phyloP scores from a whole-genome alignment of 345 rosid species.

The Eucalyptus regnans region DNA sequence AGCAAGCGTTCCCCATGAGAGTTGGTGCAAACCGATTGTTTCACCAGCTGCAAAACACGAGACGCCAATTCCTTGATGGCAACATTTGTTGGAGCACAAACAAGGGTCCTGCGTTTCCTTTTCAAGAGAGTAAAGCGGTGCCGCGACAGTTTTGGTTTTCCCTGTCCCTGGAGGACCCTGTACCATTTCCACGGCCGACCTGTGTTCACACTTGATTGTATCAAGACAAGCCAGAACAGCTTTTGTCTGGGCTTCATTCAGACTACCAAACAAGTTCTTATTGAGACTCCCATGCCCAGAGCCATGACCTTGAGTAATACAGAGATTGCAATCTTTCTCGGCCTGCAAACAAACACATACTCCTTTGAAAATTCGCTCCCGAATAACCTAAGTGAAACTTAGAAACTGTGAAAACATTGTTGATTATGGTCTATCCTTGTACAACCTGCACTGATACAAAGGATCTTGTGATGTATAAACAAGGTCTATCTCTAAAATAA shows the following conservation, averaged over 20 bases:
- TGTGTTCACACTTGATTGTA: neutral
- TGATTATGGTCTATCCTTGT: neutral
- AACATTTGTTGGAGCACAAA: constrained; percentile 10
- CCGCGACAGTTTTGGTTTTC: constrained; percentile 2
- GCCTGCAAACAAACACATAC: neutral
- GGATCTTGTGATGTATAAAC: neutral
- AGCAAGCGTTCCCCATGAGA: neutral
- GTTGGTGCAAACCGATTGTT: neutral
- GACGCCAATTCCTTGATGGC: constrained; percentile 7
- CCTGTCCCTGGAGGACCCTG: constrained; percentile 19
- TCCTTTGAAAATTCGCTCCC: neutral
- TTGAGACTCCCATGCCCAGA: neutral
- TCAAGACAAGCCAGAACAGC: neutral
- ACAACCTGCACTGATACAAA: neutral
- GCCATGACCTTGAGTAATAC: neutral
- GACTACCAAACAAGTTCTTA: neutral
- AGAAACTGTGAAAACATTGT: neutral
- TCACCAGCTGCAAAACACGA: constrained; percentile 5
- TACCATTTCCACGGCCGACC: neutral
- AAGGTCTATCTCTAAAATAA: neutral
- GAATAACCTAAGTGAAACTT: neutral
- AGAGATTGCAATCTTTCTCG: neutral
- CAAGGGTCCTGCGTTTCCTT: constrained; percentile 5
- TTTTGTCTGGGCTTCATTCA: constrained; percentile 6
- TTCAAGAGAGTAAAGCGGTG: neutral